Evolutionary conservation across 2,329 filamentous ascomycete genomes (phyloP), one percentile per base, ranked within the genome.

Genomic region (Trematosphaeria pertusa): DNA sequence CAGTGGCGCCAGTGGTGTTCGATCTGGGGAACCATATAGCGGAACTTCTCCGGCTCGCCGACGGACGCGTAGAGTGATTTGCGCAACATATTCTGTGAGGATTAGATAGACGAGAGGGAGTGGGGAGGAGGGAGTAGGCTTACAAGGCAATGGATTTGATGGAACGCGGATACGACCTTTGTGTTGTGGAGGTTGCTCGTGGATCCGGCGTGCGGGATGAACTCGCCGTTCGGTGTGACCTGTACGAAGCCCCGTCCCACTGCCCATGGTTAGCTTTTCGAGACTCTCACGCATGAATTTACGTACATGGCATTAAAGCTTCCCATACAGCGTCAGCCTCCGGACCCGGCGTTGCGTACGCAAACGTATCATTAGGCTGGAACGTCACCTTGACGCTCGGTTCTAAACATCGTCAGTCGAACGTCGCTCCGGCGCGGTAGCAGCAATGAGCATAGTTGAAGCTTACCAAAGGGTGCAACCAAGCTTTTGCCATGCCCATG

Each of bases 1-100:
- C 54, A 57, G 30, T 57, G 52, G 11, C 45, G 19, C 36, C 51
- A 22, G 38, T 57, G 51, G 18, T 42, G 30, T 36, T 48, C 40
- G 20, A 43, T 33, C 18, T 30, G 21, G 12, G 40, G 31, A 11
- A 43, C 9, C 11, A 24, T 24, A 10, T 32, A 3, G 4, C 11
- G 14, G 15, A 34, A 43, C 2, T 7, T 15, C 11, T 12, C 9
- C 9, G 26, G 21, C 14, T 17, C 18, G 5, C 19, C n/a, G 18
- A 21, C 33, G n/a, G 40, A 32, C 5, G 18, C 11, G 32, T 43
- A 43, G 3, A 43, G 32, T 5, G 40, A 35, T 30, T 43, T 34
- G n/a, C 40, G 19, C 11, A 43, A 18, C 14, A 26, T 24, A 28
- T 43, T 36, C 40, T 42, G 15, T 34, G n/a, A n/a, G 12, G 7